These are phyloP conservation scores for Colletotrichum nymphaeae DNA, from an alignment of 2,329 filamentous ascomycete genomes.

Conservation along the genomic window DNA sequence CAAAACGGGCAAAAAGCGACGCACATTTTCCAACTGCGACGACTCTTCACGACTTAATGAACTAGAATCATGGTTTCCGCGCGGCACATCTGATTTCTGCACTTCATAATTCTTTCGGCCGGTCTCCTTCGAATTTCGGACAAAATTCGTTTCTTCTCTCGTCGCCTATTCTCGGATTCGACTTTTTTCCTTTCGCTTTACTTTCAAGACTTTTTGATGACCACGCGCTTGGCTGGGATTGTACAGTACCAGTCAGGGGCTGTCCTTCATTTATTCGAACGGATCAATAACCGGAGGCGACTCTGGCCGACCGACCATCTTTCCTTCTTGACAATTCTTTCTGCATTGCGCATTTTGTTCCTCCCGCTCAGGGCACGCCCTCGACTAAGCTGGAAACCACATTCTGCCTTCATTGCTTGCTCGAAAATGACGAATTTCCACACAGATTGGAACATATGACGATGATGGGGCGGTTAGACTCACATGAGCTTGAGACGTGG, in stretches of 20 bases:
- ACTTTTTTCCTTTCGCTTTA: conserved; percentile 3
- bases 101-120: conserved; percentile 10
- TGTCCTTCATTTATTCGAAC: conserved; percentile 3
- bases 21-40: conserved; percentile 39
- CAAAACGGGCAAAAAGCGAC: conserved; percentile 35
- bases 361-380: too few species aligned
- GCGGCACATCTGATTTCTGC: conserved; percentile 34
- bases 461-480: conserved; percentile 31
- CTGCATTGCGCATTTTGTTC: neutral
- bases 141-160: neutral
- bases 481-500: conserved; percentile 2
- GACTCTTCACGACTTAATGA: conserved; percentile 38
- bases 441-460: conserved; percentile 33
- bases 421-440: neutral
- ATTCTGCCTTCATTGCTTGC: neutral
- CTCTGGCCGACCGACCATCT: conserved; percentile 27
- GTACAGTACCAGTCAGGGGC: conserved; percentile 32
- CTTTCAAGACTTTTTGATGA: conserved; percentile 18
- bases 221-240: conserved; percentile 32
- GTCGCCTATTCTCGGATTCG: conserved; percentile 7
- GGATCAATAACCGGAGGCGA: conserved; percentile 26
- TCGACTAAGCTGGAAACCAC: neutral
- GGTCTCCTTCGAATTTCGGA: conserved; percentile 35
- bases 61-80: conserved; percentile 36
- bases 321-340: conserved; percentile 2